A percentile compares a stretch with the other conserved stretches of the same genome.
Conservation (phyloP, 257 asterid genomes). For the Solanum peruvianum region DNA sequence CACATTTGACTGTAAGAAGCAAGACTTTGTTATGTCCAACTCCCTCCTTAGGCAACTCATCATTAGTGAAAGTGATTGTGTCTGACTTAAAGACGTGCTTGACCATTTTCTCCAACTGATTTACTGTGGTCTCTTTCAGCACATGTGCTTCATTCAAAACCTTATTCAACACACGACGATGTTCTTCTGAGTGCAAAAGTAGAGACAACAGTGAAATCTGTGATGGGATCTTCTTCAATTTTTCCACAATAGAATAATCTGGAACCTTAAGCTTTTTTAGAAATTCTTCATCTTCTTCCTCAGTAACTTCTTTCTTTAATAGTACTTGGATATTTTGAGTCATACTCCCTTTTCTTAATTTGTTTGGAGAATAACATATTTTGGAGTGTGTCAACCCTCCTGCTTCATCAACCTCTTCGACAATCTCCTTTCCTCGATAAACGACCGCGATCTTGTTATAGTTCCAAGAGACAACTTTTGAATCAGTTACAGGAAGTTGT, state of each 20-base stretch:
- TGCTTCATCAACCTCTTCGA: not conserved
- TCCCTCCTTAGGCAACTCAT: no score
- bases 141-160: no score
- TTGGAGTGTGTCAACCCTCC: not conserved
- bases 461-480: not conserved
- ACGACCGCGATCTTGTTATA: not conserved
- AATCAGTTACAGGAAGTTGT: accelerated
- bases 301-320: not conserved
- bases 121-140: no score
- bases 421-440: not conserved
- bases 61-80: no score
- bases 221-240: not conserved
- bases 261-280: not conserved
- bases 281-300: no score
- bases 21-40: no score
- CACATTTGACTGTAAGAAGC: no score
- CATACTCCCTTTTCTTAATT: not conserved
- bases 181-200: no score
- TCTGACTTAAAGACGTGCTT: no score
- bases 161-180: no score
- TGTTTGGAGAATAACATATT: not conserved
- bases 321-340: not conserved
- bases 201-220: not conserved
- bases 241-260: not conserved
- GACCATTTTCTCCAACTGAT: no score